phyloP scores from a whole-genome alignment of 1,139 yeast genomes.

The Yamadazyma sp. region DNA sequence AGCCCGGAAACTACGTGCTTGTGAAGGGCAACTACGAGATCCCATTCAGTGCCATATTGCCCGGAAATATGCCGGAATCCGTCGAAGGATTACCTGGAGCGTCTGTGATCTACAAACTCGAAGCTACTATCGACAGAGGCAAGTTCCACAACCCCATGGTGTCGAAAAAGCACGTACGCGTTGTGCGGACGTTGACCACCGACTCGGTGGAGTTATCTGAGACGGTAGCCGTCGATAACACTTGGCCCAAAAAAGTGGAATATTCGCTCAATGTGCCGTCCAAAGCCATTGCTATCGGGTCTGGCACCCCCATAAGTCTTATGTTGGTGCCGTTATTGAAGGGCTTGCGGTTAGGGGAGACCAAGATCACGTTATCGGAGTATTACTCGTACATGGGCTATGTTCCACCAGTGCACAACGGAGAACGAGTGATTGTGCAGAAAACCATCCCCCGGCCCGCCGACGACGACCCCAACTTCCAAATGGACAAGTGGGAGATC shows the following conservation, averaged over 20 bases:
- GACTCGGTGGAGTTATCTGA: conserved; percentile 88
- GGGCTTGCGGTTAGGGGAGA: conserved; percentile 74
- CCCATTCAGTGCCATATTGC: conserved; percentile 83
- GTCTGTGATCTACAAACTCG: conserved; percentile 71
- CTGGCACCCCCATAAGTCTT: conserved; percentile 68
- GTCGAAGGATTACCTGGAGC: conserved; percentile 91
- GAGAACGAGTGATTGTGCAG: conserved; percentile 56
- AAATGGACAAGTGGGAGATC: conserved; percentile 76
- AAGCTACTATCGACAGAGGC: conserved; percentile 82
- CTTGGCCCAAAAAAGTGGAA: conserved; percentile 95
- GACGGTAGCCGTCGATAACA: conserved; percentile 90
- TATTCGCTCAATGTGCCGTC: conserved; percentile 85
- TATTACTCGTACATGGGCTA: conserved; percentile 62
- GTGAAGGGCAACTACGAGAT: conserved; percentile 84
- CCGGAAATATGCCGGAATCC: conserved; percentile 84
- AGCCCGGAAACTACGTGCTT: conserved; percentile 29
- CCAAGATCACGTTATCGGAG: conserved; percentile 68
- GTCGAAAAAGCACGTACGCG: conserved; percentile 74
- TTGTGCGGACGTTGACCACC: conserved; percentile 84
- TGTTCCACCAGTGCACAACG: conserved; percentile 51
- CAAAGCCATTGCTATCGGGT: conserved; percentile 88
- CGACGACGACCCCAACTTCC: conserved; percentile 42
- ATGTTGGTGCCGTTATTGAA: conserved; percentile 77
- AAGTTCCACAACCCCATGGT: conserved; percentile 65
- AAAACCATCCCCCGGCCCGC: conserved; percentile 34